phyloP scores from a whole-genome alignment of 2,329 filamentous ascomycete genomes.

The Thielaviopsis populi region DNA sequence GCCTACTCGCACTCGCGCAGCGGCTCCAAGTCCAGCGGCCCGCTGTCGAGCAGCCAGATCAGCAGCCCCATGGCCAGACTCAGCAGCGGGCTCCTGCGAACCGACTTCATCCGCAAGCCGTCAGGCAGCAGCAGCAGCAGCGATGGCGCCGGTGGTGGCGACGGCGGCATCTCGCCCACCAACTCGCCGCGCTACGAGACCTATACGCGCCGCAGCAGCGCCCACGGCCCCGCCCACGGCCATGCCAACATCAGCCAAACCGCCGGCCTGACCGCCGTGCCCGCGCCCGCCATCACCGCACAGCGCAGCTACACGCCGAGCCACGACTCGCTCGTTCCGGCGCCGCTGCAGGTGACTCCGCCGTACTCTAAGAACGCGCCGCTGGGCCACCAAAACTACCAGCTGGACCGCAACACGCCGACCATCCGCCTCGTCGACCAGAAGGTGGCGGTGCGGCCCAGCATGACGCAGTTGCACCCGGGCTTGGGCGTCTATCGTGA shows the following conservation, averaged over 20 bases:
- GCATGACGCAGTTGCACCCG: constrained; percentile 24
- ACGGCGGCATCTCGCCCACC: constrained; percentile 10
- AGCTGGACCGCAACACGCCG: not conserved
- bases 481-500: constrained; percentile 18
- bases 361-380: constrained; percentile 27
- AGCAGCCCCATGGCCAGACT: constrained; percentile 38
- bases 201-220: not conserved
- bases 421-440: constrained; percentile 16
- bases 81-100: constrained; percentile 28
- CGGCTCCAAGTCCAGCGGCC: constrained; percentile 22
- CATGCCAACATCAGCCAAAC: constrained; percentile 3
- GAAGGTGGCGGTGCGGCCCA: constrained; percentile 19
- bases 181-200: constrained; percentile 13
- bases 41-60: constrained; percentile 33
- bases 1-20: not conserved
- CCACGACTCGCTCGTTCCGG: constrained; percentile 14
- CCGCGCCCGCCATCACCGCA: constrained; percentile 9
- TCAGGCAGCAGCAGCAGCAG: constrained; percentile 1
- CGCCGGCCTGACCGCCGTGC: constrained; percentile 15
- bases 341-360: constrained; percentile 21
- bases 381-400: constrained; percentile 17
- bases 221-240: not conserved
- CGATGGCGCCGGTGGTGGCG: no score
- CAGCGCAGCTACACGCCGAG: not conserved
- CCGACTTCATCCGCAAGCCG: constrained; percentile 38